These are phyloP conservation scores for Noccaea caerulescens DNA, from an alignment of 345 rosid species.

Conservation along the genomic window DNA sequence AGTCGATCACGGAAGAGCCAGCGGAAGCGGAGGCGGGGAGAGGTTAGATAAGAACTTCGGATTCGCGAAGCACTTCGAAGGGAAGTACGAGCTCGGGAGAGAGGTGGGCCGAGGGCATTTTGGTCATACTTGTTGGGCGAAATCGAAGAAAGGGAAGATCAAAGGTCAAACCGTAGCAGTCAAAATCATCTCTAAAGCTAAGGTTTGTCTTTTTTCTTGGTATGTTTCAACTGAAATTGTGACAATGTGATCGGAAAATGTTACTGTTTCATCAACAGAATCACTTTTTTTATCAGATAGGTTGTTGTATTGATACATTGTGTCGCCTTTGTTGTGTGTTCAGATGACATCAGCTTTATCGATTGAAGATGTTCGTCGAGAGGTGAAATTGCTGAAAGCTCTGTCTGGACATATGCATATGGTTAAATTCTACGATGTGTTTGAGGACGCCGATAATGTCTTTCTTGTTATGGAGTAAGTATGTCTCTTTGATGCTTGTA, in stretches of 20 bases:
- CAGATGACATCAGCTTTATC: slow-evolving; percentile 94
- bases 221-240: slow-evolving; percentile 11
- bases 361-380: slow-evolving; percentile 93
- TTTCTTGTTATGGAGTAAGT: slow-evolving; percentile 95
- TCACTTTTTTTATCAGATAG: neutral
- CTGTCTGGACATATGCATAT: slow-evolving; percentile 80
- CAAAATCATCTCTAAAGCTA: slow-evolving; percentile 91
- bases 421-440: slow-evolving; percentile 82
- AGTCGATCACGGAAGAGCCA: slow-evolving; percentile 28
- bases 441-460: slow-evolving; percentile 75
- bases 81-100: slow-evolving; percentile 79
- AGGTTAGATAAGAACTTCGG: slow-evolving; percentile 86
- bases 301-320: slow-evolving; percentile 11
- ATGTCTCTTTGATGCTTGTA: slow-evolving; percentile 22
- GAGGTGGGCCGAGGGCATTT: slow-evolving; percentile 98
- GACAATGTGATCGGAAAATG: slow-evolving; percentile 18
- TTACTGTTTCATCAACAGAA: slow-evolving; percentile 16
- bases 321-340: slow-evolving; percentile 31
- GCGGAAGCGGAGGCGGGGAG: slow-evolving; percentile 41
- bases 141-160: slow-evolving; percentile 76
- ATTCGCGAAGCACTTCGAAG: slow-evolving; percentile 70
- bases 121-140: slow-evolving; percentile 95
- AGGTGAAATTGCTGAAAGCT: slow-evolving; percentile 85
- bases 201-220: slow-evolving; percentile 42
- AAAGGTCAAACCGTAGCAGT: slow-evolving; percentile 86